These are phyloP conservation scores for Agapanthus africanus DNA, from an alignment of 106 monocot species.

Conservation along the genomic window DNA sequence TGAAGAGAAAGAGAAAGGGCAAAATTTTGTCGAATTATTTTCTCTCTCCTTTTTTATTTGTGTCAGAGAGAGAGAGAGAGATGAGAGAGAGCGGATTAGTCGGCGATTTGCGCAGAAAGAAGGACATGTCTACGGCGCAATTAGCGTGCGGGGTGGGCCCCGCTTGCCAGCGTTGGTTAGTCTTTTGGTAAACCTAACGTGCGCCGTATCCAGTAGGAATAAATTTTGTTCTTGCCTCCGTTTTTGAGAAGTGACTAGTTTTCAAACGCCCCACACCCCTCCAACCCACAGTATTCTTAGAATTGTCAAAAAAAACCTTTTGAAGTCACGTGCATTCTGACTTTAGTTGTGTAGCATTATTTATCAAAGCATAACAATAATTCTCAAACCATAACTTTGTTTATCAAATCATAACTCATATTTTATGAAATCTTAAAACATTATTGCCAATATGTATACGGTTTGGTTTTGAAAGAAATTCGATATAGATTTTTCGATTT, in stretches of 20 bases:
- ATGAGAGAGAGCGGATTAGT: not conserved
- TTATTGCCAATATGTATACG: too few relatives aligned
- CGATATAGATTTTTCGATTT: too few relatives aligned
- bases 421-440: too few relatives aligned
- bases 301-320: not conserved
- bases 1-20: not conserved
- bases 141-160: conserved; percentile 1
- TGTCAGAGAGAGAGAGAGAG: not conserved
- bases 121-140: conserved; percentile 7
- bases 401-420: too few relatives aligned
- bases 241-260: not conserved
- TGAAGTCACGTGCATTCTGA: not conserved
- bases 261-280: not conserved
- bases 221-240: not conserved
- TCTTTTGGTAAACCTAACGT: not conserved
- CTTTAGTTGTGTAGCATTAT: too few relatives aligned
- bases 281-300: not conserved
- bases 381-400: too few relatives aligned
- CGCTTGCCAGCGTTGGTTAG: not conserved
- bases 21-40: not conserved
- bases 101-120: not conserved
- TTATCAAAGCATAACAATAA: too few relatives aligned
- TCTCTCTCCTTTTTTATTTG: not conserved
- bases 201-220: too few relatives aligned
- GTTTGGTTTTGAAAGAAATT: too few relatives aligned